These are phyloP conservation scores for Kwoniella newhampshirensis DNA, from an alignment of 768 basidiomycete genomes.

Conservation along the genomic window DNA sequence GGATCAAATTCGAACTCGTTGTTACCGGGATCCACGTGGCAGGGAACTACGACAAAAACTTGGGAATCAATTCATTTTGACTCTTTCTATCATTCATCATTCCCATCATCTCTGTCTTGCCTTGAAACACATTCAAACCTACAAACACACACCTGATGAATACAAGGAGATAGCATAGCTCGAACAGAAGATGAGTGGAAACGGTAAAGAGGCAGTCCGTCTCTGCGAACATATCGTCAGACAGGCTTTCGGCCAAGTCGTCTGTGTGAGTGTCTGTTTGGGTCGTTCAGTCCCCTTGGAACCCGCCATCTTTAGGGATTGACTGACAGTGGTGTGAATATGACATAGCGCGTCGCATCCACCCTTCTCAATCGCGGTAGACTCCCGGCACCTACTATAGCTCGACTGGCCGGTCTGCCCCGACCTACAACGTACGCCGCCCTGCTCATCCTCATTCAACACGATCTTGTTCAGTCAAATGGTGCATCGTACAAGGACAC, in stretches of 20 bases:
- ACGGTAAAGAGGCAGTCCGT: conserved; percentile 51
- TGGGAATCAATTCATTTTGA: too few relatives aligned
- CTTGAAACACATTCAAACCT: too few relatives aligned
- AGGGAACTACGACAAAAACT: too few relatives aligned
- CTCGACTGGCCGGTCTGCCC: conserved; percentile 68
- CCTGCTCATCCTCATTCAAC: conserved; percentile 79
- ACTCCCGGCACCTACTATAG: conserved; percentile 67
- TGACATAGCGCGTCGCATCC: conserved; percentile 69
- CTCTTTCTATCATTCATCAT: too few relatives aligned
- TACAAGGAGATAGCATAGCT: neutral
- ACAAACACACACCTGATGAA: neutral
- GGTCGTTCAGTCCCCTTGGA: neutral
- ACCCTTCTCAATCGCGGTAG: conserved; percentile 78
- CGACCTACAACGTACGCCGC: conserved; percentile 68
- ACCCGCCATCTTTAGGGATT: neutral
- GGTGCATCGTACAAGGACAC: conserved; percentile 67
- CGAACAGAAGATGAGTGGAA: conserved; percentile 22
- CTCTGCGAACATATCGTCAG: conserved; percentile 50
- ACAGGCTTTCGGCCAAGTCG: conserved; percentile 48
- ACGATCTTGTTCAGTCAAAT: conserved; percentile 81
- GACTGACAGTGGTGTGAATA: neutral
- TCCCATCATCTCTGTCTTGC: neutral
- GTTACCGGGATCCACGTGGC: too few relatives aligned
- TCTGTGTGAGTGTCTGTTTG: conserved; percentile 39
- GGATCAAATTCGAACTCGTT: neutral